phyloP scores from a whole-genome alignment of 179 eudicot genomes.

The Sideroxylon spinosum region DNA sequence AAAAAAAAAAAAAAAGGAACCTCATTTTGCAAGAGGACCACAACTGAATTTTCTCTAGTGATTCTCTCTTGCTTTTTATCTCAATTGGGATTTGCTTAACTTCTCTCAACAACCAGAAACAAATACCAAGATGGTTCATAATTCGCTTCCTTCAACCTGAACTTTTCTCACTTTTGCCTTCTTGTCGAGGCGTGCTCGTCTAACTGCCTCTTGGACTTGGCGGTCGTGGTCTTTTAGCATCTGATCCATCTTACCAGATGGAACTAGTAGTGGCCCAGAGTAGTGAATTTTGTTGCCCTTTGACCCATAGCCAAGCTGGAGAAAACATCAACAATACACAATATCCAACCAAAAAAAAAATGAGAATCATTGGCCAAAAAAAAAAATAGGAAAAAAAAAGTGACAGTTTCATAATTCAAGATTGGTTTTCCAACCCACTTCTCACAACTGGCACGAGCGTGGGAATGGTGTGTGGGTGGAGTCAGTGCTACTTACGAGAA shows the following conservation, averaged over 20 bases:
- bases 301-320: constrained; percentile 76
- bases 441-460: neutral
- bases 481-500: constrained; percentile 50
- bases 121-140: constrained; percentile 46
- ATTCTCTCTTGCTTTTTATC: constrained; percentile 28
- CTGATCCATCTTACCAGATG: constrained; percentile 82
- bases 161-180: constrained; percentile 61
- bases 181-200: constrained; percentile 81
- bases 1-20: too few species aligned
- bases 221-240: constrained; percentile 90
- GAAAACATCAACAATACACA: neutral
- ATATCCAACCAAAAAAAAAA: neutral
- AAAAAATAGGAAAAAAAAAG: neutral
- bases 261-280: constrained; percentile 86
- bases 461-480: neutral
- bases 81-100: constrained; percentile 17
- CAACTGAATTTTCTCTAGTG: neutral
- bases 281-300: constrained; percentile 85
- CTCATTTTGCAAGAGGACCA: constrained; percentile 12
- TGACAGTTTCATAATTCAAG: neutral
- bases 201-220: constrained; percentile 83
- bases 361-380: neutral
- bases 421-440: constrained; percentile 9
- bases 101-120: constrained; percentile 50
- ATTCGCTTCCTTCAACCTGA: constrained; percentile 49